Base-by-base conservation (phyloP, 2,329 filamentous ascomycete species). In the Fusarium staphyleae region DNA sequence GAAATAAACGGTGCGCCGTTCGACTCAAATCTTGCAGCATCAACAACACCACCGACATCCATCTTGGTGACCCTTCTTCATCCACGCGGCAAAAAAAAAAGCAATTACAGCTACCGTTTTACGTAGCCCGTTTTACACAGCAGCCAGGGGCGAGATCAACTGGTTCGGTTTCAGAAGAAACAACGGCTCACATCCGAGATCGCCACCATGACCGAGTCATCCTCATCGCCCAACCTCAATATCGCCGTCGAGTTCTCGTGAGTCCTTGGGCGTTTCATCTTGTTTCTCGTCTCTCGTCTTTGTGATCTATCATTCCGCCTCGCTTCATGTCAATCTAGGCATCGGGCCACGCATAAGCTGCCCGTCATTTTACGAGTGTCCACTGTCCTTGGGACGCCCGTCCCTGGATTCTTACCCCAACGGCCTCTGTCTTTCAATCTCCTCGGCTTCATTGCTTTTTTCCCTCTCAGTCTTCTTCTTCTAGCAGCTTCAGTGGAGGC, bases 191-290 rank as follows among this genome's bases (percentile, higher is more conserved):
- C 5, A 41, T 19, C 24, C 44, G 29, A 28, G 19, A n/a, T 42
- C 39, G 35, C 36, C 52, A 51, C 53, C 48, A 67, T 67, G 62
- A 52, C 47, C 47, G 54, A 58, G 32, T 35, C 45, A 5, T 51
- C 41, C 28, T 50, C 52, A 43, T 32, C 46, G 67, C 62, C 71
- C 28, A 72, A 71, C 9, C 75, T 90, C 42, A 71, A 81, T 16
- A 80, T 93, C 61, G 83, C 82, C 5, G 85, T 95, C 22, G 90
- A 95, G 72, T 93, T 95, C 68, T 81, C 77, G 78, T 79, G 70
- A 70, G 78, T 74, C 37, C 19, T 15, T 22, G 41, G 41, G 22
- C 39, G 37, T 50, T 57, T 62, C 56, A 51, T 29, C 36, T 41
- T 40, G 4, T 24, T 8, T 24, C 22, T 24, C 22, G 44, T 56